Percentiles rank a stretch among this genome's conserved stretches.
phyloP scores from a whole-genome alignment of 306 rosid species.

The Citrullus colocynthis region DNA sequence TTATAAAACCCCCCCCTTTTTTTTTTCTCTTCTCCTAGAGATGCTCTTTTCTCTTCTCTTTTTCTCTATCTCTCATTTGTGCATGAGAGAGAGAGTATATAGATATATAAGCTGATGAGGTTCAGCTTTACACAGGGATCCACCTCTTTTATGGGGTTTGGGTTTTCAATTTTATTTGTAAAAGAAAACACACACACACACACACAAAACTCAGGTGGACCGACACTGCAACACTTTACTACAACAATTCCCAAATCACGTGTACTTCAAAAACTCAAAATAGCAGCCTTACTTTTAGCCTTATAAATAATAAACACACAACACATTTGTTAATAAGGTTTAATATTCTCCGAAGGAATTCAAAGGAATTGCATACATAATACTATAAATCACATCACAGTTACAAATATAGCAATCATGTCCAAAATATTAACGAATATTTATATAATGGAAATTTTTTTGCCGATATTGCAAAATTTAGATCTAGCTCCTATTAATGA shows the following conservation, averaged over 20 bases:
- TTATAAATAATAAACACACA: not conserved
- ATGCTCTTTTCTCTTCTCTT: not conserved
- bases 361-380: not conserved
- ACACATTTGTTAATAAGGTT: not conserved
- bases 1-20: not conserved
- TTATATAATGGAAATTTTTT: no score
- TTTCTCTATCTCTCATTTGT: not conserved
- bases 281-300: not conserved
- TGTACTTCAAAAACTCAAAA: not conserved
- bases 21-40: not conserved
- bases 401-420: no score
- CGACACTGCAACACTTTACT: not conserved
- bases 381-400: not conserved
- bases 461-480: no score
- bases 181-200: not conserved
- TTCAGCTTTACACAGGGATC: conserved; percentile 3
- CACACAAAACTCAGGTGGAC: not conserved
- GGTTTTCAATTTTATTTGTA: not conserved
- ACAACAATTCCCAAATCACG: not conserved
- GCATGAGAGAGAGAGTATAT: not conserved
- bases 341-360: not conserved
- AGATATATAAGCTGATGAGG: not conserved
- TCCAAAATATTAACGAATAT: no score
- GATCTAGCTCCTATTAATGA: no score
- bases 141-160: not conserved